Evolutionary conservation across 2,329 filamentous ascomycete genomes (phyloP), one percentile per base, ranked within the genome.

Genomic region (Fulvia fulva): DNA sequence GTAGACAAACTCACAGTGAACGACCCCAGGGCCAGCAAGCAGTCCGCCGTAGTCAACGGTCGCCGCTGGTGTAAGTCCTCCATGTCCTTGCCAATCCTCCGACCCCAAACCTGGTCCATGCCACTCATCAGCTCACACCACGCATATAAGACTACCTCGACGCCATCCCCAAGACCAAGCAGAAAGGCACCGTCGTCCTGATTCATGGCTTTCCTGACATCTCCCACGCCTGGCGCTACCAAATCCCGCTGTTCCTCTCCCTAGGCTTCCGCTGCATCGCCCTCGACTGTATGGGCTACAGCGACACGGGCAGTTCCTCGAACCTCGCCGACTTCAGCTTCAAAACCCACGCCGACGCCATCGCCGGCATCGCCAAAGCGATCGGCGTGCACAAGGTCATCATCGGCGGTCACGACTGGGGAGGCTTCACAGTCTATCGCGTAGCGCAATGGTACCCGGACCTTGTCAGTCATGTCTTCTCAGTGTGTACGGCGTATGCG

Each of bases 371-470:
- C 23, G 85, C 88, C 6, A 77, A 76, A 59, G 81, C 87, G 37
- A 73, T 87, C 4, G 76, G 77, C 3, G 76, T 78, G 54, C 77
- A 71, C 45, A 78, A 73, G 50, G 87, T 96, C 68, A 87, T 97
- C 57, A 81, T 97, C 14, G 91, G 91, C 51, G 93, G 91, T 7
- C 93, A 97, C 76, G 93, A 97, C 75, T 97, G 93, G 84, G 93
- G 93, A 72, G 91, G 90, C 67, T 80, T 81, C 2, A 79, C 92
- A 26, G 87, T 88, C 55, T 95, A 90, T 80, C 85, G 91, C 55
- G 76, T 88, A 57, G 85, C 87, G 14, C 81, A 88, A 62, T 90
- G 86, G 81, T 80, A 91, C 68, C 90, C 90, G 0, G 76, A 86
- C 43, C 78, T 95, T 12, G 78, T 96, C 63, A 82, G 81, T 41